Evolutionary conservation across 1,284 basidiomycete genomes (phyloP).

Genomic region (Malassezia equina): DNA sequence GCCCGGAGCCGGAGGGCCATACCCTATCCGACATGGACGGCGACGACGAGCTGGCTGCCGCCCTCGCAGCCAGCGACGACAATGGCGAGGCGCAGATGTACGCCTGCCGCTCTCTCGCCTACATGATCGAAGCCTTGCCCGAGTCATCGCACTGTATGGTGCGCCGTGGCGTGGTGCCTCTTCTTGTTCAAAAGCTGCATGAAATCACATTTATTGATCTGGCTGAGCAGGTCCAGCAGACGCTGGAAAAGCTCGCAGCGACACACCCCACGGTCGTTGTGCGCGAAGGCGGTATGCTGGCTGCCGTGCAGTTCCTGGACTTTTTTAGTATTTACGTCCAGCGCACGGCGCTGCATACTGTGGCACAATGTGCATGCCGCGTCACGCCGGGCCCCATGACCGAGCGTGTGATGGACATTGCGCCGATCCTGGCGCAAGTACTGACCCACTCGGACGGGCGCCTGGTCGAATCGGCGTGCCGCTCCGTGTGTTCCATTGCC

Average conservation of each 20-base stretch:
- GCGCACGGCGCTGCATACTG: conserved; percentile 42
- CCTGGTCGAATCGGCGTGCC: conserved; percentile 43
- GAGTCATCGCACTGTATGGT: conserved; percentile 40
- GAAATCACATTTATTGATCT: conserved; percentile 47
- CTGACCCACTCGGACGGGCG: conserved; percentile 41
- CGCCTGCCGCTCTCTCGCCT: conserved; percentile 47
- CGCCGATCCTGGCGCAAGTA: conserved; percentile 41
- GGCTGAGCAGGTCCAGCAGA: conserved; percentile 47
- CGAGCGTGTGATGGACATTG: conserved; percentile 23
- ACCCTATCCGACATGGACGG: conserved; percentile 20
- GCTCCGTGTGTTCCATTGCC: conserved; percentile 35
- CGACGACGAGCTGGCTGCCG: conserved; percentile 26
- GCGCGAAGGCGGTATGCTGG: conserved; percentile 39
- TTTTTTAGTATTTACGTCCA: conserved; percentile 48
- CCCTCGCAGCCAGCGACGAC: conserved; percentile 32
- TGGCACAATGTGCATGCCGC: conserved; percentile 36
- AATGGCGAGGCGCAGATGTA: conserved; percentile 38
- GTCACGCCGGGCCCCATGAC: conserved; percentile 27
- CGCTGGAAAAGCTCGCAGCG: conserved; percentile 43
- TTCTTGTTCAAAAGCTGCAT: conserved; percentile 40
- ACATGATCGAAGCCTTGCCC: conserved; percentile 48
- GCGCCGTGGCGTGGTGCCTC: conserved; percentile 33
- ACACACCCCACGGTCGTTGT: conserved; percentile 41
- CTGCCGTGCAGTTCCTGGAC: conserved; percentile 45
- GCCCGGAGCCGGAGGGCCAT: conserved; percentile 51